Percentiles rank a stretch among this genome's conserved stretches.
These are phyloP conservation scores for Aspergillus neoniger DNA, from an alignment of 2,329 filamentous ascomycete genomes.

Conservation along the genomic window DNA sequence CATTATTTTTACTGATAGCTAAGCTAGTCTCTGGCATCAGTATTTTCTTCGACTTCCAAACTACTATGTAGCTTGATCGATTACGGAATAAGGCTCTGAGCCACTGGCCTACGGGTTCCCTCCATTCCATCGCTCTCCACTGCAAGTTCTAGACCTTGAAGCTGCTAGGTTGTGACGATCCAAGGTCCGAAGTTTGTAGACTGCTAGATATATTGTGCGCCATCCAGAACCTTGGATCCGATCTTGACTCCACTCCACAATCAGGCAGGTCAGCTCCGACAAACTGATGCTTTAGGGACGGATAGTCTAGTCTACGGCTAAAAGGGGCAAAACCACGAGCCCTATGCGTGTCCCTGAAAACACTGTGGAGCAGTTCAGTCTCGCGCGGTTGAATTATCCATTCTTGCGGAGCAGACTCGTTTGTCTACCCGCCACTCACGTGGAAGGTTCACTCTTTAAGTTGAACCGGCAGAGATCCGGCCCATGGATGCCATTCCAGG, in stretches of 20 bases:
- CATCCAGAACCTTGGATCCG: not conserved
- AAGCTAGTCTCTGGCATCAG: too few relatives aligned
- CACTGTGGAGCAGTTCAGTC: not conserved
- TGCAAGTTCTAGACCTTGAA: not conserved
- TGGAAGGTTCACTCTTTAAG: not conserved
- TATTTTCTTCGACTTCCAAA: too few relatives aligned
- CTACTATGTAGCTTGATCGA: too few relatives aligned
- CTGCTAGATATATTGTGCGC: not conserved
- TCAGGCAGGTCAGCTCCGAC: not conserved
- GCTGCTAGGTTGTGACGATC: not conserved
- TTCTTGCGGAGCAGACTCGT: not conserved
- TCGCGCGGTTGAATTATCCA: not conserved
- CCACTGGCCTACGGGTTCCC: not conserved
- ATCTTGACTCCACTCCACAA: not conserved
- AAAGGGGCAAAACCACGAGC: not conserved
- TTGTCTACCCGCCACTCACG: not conserved
- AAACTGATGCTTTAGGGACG: not conserved
- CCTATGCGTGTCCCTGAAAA: not conserved
- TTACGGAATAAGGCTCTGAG: too few relatives aligned
- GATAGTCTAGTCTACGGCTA: not conserved
- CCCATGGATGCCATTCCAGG: not conserved
- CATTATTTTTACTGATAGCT: too few relatives aligned
- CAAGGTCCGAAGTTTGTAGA: not conserved
- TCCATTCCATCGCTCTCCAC: not conserved
- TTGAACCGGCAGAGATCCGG: not conserved